Percentiles rank a stretch among this genome's conserved stretches.
These are phyloP conservation scores for Rhododendron molle DNA, from an alignment of 148 eudicot species.

Conservation along the genomic window DNA sequence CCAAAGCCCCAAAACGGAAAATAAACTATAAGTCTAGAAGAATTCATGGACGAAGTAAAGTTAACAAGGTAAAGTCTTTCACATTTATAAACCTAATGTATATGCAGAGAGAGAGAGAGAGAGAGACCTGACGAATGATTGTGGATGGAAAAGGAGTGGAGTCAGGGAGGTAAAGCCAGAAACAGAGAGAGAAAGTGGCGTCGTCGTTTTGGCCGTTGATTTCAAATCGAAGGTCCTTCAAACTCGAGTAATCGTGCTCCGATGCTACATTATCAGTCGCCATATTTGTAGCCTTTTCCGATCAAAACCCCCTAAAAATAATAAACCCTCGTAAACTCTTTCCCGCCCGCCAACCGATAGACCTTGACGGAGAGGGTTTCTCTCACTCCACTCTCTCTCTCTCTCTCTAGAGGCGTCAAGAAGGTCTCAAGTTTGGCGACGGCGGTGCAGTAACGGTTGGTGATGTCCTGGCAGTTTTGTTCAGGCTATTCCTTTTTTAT, in stretches of 20 bases:
- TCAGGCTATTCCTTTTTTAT: constrained; percentile 13
- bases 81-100: too few species aligned
- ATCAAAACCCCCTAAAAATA: not conserved
- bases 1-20: not conserved
- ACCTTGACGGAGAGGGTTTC: not conserved
- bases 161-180: constrained; percentile 58
- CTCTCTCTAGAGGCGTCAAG: not conserved
- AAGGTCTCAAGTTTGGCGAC: not conserved
- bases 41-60: not conserved
- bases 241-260: constrained; percentile 27
- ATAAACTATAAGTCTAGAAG: not conserved
- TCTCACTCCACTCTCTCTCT: not conserved
- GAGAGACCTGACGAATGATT: constrained; percentile 53
- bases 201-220: constrained; percentile 19
- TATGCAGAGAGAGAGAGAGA: not conserved
- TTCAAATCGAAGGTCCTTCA: constrained; percentile 55
- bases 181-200: constrained; percentile 41
- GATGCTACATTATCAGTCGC: constrained; percentile 9
- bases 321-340: not conserved
- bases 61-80: not conserved
- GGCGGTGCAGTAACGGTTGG: constrained; percentile 30
- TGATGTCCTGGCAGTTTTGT: constrained; percentile 23
- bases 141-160: constrained; percentile 50
- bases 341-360: not conserved
- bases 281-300: constrained; percentile 7